Evolutionary conservation across 768 basidiomycete genomes (phyloP).

Genomic region (Clavaria fumosa): DNA sequence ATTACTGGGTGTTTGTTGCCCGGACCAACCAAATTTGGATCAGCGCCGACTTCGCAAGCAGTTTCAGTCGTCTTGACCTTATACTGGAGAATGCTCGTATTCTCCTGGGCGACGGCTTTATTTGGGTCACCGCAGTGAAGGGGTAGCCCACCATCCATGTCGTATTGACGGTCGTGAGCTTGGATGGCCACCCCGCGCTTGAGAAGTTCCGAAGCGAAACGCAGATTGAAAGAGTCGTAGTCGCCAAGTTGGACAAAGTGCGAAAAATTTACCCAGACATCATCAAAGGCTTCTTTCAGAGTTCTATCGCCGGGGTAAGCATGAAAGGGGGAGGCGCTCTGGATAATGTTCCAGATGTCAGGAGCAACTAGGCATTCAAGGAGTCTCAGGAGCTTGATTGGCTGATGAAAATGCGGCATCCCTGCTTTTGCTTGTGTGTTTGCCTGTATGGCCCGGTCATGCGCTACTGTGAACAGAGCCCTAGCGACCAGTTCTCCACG

Average conservation of each 20-base stretch:
- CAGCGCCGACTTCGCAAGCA: not conserved
- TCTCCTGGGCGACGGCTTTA: not conserved
- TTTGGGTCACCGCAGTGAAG: slow-evolving; percentile 3
- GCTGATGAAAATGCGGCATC: slow-evolving; percentile 1
- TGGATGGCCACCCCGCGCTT: slow-evolving; percentile 3
- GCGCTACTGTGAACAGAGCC: slow-evolving; percentile 2
- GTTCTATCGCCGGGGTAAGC: not conserved
- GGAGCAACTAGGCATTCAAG: slow-evolving; percentile 1
- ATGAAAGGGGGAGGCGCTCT: slow-evolving; percentile 2
- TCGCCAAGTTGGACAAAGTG: slow-evolving; percentile 4
- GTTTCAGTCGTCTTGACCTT: not conserved
- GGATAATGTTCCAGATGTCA: slow-evolving; percentile 4
- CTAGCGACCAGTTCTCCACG: slow-evolving; percentile 5
- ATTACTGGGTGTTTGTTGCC: slow-evolving; percentile 1
- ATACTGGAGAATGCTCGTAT: slow-evolving; percentile 3
- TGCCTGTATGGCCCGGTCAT: slow-evolving; percentile 1
- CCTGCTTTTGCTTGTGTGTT: not conserved
- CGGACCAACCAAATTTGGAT: slow-evolving; percentile 1
- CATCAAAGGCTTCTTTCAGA: slow-evolving; percentile 1
- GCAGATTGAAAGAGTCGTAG: slow-evolving; percentile 1
- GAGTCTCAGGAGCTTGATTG: not conserved
- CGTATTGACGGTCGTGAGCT: slow-evolving; percentile 1
- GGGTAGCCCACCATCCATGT: slow-evolving; percentile 4
- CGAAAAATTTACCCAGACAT: slow-evolving; percentile 4
- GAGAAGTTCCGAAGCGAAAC: slow-evolving; percentile 2